Conservation (phyloP, 2,329 filamentous ascomycete genomes). For the Nemania sp. region DNA sequence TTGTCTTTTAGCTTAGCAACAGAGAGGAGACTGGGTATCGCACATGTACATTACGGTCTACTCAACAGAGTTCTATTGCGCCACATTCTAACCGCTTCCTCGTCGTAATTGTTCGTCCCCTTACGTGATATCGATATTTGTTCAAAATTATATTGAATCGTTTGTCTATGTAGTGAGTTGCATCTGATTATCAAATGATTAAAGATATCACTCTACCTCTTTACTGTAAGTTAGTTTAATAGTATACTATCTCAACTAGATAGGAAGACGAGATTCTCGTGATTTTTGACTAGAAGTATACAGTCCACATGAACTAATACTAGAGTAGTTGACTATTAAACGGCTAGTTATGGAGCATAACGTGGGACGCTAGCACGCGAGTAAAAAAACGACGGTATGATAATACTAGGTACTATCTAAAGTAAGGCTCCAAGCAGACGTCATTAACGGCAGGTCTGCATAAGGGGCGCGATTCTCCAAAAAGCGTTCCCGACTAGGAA, state of each 20-base stretch:
- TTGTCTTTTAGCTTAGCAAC: neutral
- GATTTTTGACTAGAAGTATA: no score
- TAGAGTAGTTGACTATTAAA: neutral
- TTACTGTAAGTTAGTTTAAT: no score
- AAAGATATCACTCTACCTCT: no score
- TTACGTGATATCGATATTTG: neutral
- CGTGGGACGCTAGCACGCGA: neutral
- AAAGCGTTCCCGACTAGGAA: neutral
- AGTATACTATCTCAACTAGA: no score
- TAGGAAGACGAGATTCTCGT: no score
- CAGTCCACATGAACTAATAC: no score
- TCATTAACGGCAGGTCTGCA: neutral
- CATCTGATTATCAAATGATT: no score
- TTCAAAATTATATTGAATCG: neutral
- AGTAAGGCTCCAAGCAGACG: neutral
- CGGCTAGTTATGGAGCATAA: neutral
- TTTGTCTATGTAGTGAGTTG: no score
- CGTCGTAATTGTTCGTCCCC: neutral
- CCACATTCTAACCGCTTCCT: neutral
- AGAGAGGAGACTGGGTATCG: slow-evolving; percentile 17
- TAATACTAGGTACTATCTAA: no score
- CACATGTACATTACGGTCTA: slow-evolving; percentile 34
- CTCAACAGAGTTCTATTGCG: slow-evolving; percentile 23
- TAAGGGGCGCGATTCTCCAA: neutral
- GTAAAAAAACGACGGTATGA: neutral